phyloP scores from a whole-genome alignment of 1,284 basidiomycete genomes.

The Chondrostereum purpureum region DNA sequence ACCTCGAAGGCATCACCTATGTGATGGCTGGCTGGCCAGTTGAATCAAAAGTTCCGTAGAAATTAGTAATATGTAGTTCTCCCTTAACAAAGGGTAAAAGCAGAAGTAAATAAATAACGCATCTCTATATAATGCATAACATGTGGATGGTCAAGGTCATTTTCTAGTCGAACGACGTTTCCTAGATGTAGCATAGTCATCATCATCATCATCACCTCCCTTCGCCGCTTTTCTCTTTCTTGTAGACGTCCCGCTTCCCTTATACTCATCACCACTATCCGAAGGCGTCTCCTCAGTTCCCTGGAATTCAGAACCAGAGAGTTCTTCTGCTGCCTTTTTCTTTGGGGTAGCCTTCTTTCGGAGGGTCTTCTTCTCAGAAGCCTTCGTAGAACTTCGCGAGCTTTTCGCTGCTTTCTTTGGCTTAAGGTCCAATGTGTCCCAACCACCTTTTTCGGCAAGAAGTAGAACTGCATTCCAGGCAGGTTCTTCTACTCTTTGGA shows the following conservation, averaged over 20 bases:
- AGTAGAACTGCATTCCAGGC: slow-evolving; percentile 67
- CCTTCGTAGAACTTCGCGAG: neutral
- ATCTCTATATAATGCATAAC: too few relatives aligned
- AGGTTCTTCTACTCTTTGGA: slow-evolving; percentile 68
- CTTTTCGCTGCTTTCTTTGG: slow-evolving; percentile 10
- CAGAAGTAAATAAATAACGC: too few relatives aligned
- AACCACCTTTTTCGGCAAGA: slow-evolving; percentile 72
- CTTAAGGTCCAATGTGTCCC: slow-evolving; percentile 37
- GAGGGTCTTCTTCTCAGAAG: neutral
- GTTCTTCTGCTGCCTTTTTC: slow-evolving; percentile 1
- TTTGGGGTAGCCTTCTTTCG: slow-evolving; percentile 5
- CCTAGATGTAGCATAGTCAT: slow-evolving; percentile 1
- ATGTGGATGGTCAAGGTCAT: too few relatives aligned
- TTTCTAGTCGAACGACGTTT: neutral
- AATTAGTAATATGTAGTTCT: too few relatives aligned
- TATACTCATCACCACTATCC: slow-evolving; percentile 3
- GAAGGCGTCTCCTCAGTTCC: neutral
- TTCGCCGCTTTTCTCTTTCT: slow-evolving; percentile 14
- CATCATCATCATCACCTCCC: slow-evolving; percentile 17
- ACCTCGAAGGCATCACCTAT: too few relatives aligned
- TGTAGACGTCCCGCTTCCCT: slow-evolving; percentile 2
- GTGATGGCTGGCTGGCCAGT: too few relatives aligned
- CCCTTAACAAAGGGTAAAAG: too few relatives aligned
- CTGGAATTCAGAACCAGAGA: neutral
- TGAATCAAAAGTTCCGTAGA: too few relatives aligned